Evolutionary conservation across 1,139 yeast species (phyloP), one percentile per base, ranked within the genome.

Genomic region (Geotrichum carabidarum): DNA sequence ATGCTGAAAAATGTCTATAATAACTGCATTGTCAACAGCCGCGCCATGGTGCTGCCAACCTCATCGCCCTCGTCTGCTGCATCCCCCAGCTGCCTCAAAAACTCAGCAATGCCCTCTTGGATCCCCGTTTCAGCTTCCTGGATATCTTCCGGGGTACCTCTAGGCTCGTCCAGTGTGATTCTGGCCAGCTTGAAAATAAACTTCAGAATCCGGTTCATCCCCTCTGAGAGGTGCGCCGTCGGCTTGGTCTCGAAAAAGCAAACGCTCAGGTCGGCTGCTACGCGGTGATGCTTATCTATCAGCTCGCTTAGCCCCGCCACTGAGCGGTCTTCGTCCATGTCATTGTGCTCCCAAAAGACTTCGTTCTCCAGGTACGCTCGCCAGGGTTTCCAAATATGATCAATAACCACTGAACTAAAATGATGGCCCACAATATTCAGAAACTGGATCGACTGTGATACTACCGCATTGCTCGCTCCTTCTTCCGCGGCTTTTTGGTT

Each of bases 381-480:
- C 51, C 51, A 48, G 9, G 51, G 47, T 11, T 35, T 22, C 51
- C 51, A 48, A n/a, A 48, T 48, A 17, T 18, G 31, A 22, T 45
- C 41, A 35, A 45, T 45, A 8, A 36, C 49, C 8, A 45, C 42
- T n/a, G 49, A 35, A n/a, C 41, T 45, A 8, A 35, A 45, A 22
- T 45, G 49, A 15, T 45, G 22, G 11, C 49, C 49, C n/a, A 35
- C 8, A 1, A 30, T 36, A 22, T 45, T 45, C n/a, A 45, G 37
- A 15, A 45, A 45, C 3, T 45, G 38, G 14, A 12, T 22, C 3
- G 49, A 45, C 32, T 45, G 49, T 14, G 49, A 35, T 4, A 45
- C 18, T 2, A 41, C 41, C 15, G 15, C 9, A 22, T 14, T 17
- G 41, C 32, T 36, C 1, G 18, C 32, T 6, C 11, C 14, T 4